Percentiles rank a stretch among this genome's conserved stretches.
Conservation (phyloP, 306 rosid species). For the Sindora glabra region DNA sequence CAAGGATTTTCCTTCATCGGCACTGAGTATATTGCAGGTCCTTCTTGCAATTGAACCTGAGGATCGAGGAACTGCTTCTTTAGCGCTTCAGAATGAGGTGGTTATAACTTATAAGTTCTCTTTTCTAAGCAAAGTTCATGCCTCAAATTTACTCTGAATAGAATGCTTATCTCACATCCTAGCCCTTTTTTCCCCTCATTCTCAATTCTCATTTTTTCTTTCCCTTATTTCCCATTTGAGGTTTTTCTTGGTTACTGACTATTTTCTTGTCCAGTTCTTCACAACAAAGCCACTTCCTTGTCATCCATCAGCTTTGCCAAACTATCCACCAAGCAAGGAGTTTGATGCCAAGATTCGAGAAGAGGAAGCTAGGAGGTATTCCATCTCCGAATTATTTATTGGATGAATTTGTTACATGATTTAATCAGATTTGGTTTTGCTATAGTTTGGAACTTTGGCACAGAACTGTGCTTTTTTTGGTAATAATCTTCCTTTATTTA, state of each 20-base stretch:
- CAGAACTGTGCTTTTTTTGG: not conserved
- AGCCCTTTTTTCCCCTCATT: no score
- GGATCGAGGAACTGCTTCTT: slow-evolving; percentile 62
- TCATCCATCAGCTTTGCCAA: slow-evolving; percentile 67
- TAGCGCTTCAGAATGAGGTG: slow-evolving; percentile 76
- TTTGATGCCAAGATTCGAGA: slow-evolving; percentile 64
- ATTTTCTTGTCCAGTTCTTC: slow-evolving; percentile 48
- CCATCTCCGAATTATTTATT: slow-evolving; percentile 5
- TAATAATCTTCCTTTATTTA: not conserved
- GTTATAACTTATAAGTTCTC: slow-evolving; percentile 18
- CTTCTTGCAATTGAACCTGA: slow-evolving; percentile 80
- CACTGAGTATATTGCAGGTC: slow-evolving; percentile 53
- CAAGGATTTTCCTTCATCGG: slow-evolving; percentile 53
- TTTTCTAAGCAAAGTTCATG: not conserved
- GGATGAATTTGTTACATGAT: not conserved
- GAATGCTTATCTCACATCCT: not conserved
- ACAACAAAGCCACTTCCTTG: slow-evolving; percentile 62
- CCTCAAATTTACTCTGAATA: not conserved
- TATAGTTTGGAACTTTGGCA: not conserved
- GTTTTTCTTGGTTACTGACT: slow-evolving; percentile 10
- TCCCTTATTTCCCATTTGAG: not conserved
- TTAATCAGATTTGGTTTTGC: slow-evolving; percentile 5
- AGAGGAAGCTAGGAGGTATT: slow-evolving; percentile 72
- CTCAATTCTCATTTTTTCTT: not conserved
- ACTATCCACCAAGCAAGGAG: slow-evolving; percentile 85